Conservation (phyloP, 2,329 filamentous ascomycete species). For the Arthrinium phaeospermum region DNA sequence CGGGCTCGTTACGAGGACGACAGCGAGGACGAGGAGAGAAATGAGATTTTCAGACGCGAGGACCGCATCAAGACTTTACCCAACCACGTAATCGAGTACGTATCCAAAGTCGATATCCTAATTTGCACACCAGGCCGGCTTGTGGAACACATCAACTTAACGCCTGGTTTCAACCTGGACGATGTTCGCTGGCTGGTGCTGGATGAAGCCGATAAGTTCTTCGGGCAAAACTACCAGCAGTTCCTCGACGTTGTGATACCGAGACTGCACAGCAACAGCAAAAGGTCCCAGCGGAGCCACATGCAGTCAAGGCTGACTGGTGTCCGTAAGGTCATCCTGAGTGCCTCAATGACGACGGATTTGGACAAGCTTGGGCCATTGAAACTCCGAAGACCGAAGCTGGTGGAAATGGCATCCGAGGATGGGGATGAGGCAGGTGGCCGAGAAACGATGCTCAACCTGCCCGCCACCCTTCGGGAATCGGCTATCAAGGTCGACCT, state of each 20-base stretch:
- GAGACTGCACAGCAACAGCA: conserved; percentile 54
- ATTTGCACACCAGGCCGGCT: conserved; percentile 91
- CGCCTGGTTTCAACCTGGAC: conserved; percentile 79
- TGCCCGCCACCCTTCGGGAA: conserved; percentile 71
- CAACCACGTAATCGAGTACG: conserved; percentile 68
- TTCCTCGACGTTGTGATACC: conserved; percentile 80
- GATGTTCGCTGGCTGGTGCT: conserved; percentile 87
- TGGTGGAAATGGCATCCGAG: conserved; percentile 66
- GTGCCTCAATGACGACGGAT: conserved; percentile 90
- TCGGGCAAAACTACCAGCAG: conserved; percentile 91
- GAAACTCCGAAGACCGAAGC: conserved; percentile 72
- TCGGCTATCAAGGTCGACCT: conserved; percentile 71
- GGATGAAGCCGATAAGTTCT: conserved; percentile 90
- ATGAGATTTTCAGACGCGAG: conserved; percentile 34
- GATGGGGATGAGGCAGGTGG: conserved; percentile 37
- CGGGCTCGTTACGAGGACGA: conserved; percentile 42
- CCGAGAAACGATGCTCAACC: conserved; percentile 49
- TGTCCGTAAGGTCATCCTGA: conserved; percentile 83
- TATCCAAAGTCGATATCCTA: conserved; percentile 82
- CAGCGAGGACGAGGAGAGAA: conserved; percentile 39
- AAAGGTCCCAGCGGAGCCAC: conserved; percentile 59
- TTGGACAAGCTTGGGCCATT: conserved; percentile 79
- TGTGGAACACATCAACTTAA: conserved; percentile 87
- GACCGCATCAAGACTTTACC: conserved; percentile 48
- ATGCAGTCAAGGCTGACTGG: conserved; percentile 57